Base-by-base conservation (phyloP, 2,329 filamentous ascomycete genomes). In the Penicillium hesseltinei region DNA sequence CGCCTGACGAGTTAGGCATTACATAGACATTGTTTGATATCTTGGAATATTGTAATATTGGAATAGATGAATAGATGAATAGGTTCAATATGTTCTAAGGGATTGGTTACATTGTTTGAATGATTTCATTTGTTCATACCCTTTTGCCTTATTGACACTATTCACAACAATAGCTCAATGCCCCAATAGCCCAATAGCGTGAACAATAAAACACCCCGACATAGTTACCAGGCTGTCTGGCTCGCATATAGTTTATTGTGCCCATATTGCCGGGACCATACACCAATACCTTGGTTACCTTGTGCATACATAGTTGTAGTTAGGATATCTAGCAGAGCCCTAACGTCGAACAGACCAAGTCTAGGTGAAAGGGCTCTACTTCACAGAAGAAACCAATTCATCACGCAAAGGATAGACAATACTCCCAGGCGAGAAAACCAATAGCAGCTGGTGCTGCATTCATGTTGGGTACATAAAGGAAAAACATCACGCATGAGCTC, bases 401-500 rank as follows among this genome's bases (percentile, higher is more conserved):
- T 21, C 39, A 46, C n/a, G 13, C 6, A 25, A n/a, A 33, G 23
- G 25, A 51, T 13, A 49, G 21, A 44, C 13, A 45, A 29, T 40
- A 60, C 39, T 51, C 31, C 48, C 27, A 54, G 25, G 42, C 43
- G 48, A 47, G 33, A 52, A 61, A 59, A 54, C 42, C 58, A 46
- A 53, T 60, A 61, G 57, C 59, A 61, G 61, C 58, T 57, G 47
- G 45, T 55, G 47, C 56, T 55, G 61, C 57, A 56, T 56, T 58
- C 61, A 58, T 58, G 42, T 50, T 53, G 59, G 50, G 54, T 54
- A 60, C 45, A 60, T 56, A 59, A 53, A 54, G 45, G 38, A 54
- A 52, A 54, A 60, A 59, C 56, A 59, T 62, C 62, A 63, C 58
- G 61, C 61, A 59, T 64, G 58, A 62, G 57, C 61, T 59, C 57